Conservation (phyloP, 2,329 filamentous ascomycete species). For the Calonectria fujianensis region DNA sequence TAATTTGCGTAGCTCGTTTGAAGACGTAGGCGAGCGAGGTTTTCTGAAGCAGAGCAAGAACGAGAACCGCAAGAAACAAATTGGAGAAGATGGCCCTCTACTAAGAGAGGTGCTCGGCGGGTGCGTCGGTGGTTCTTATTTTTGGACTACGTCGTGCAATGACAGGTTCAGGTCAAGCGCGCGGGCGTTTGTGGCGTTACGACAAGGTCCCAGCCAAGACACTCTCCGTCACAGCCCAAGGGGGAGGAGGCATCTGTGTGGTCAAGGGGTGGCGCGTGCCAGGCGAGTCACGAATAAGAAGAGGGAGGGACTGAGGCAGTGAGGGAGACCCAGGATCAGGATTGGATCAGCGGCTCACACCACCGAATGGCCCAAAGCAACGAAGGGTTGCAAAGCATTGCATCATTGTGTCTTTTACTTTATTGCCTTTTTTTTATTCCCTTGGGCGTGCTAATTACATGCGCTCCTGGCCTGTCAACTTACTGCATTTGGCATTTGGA, state of each 20-base stretch:
- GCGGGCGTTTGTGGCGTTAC: conserved; percentile 30
- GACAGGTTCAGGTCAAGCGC: conserved; percentile 26
- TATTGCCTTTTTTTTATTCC: background rate
- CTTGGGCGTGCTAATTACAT: conserved; percentile 13
- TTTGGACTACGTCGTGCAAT: conserved; percentile 17
- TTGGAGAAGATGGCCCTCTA: background rate
- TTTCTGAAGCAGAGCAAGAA: background rate
- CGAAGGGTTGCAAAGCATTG: background rate
- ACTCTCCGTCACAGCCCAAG: conserved; percentile 21
- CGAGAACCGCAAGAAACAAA: background rate
- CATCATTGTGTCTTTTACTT: background rate
- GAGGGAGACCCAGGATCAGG: conserved; percentile 23
- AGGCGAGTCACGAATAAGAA: conserved; percentile 35
- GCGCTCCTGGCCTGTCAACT: conserved; percentile 14
- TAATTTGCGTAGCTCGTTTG: background rate
- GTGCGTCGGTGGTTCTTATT: conserved; percentile 25
- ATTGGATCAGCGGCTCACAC: conserved; percentile 22
- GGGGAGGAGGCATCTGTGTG: conserved; percentile 17
- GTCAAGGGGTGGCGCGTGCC: conserved; percentile 36
- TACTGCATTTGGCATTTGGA: conserved; percentile 24
- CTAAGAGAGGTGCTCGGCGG: background rate
- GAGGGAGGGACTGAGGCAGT: conserved; percentile 7
- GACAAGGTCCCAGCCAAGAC: conserved; percentile 23
- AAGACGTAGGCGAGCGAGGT: background rate
- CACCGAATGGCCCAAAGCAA: background rate